Conservation (phyloP, 2,329 filamentous ascomycete genomes). For the Ceratocystis alfenasii region DNA sequence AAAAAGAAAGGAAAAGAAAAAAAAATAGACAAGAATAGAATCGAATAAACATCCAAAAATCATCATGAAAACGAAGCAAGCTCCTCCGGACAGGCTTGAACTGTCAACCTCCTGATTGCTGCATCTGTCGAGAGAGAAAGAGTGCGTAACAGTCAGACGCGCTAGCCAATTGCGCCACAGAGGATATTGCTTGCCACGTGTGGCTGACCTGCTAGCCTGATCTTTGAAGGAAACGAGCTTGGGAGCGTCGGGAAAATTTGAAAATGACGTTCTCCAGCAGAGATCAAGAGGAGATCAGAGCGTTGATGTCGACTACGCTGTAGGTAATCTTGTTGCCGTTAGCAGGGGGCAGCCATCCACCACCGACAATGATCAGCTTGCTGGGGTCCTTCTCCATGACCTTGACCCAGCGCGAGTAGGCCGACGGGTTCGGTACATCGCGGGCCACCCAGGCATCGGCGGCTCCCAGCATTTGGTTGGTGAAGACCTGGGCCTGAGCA, state of each 20-base stretch:
- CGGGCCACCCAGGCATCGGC: slow-evolving; percentile 31
- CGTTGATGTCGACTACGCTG: slow-evolving; percentile 28
- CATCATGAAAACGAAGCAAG: background rate
- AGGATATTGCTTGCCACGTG: slow-evolving; percentile 9
- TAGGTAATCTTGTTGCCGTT: slow-evolving; percentile 35
- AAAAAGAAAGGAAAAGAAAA: background rate
- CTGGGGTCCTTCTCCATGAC: slow-evolving; percentile 30
- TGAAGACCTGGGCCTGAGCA: slow-evolving; percentile 31
- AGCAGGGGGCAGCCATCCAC: slow-evolving; percentile 36
- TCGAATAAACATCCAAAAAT: background rate
- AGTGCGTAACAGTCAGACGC: slow-evolving; percentile 44
- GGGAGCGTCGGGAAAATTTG: background rate
- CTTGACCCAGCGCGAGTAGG: slow-evolving; percentile 32
- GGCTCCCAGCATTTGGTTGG: slow-evolving; percentile 34
- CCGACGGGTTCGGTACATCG: slow-evolving; percentile 29
- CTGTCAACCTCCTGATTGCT: slow-evolving; percentile 12
- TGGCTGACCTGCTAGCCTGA: background rate
- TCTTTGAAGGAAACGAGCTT: background rate
- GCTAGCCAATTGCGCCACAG: slow-evolving; percentile 44
- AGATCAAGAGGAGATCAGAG: slow-evolving; percentile 18
- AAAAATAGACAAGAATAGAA: background rate
- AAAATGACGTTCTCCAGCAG: background rate
- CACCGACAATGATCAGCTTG: slow-evolving; percentile 35
- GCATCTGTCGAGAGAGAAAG: background rate
- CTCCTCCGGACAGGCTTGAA: slow-evolving; percentile 13